These are phyloP conservation scores for Petunia secreta DNA, from an alignment of 257 asterid species.

Conservation along the genomic window DNA sequence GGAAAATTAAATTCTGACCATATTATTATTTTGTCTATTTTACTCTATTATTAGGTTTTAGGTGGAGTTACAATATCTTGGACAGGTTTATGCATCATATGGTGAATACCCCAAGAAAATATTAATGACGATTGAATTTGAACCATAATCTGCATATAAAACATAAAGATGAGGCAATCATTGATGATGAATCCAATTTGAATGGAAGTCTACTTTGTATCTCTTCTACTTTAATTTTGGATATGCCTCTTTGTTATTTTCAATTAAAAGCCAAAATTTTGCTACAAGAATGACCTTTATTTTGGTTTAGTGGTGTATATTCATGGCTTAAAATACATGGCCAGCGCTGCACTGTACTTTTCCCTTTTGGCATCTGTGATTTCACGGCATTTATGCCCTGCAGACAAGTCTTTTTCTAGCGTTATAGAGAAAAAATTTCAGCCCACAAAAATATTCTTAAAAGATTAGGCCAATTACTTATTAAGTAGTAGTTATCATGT, in stretches of 20 bases:
- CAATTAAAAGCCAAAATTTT: not conserved
- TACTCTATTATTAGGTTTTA: conserved; percentile 11
- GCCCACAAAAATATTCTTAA: too few relatives aligned
- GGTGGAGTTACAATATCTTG: not conserved
- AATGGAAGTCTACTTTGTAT: not conserved
- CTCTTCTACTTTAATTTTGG: not conserved
- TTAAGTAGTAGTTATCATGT: too few relatives aligned
- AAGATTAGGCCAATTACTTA: too few relatives aligned
- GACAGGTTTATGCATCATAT: conserved; percentile 6
- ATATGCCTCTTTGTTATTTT: not conserved
- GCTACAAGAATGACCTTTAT: not conserved
- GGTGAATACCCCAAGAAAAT: conserved; percentile 8
- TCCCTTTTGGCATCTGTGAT: too few relatives aligned
- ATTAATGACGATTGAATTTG: not conserved
- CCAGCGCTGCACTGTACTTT: too few relatives aligned
- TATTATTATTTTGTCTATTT: not conserved
- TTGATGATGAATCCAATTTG: not conserved
- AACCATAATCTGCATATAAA: not conserved
- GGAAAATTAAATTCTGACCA: not conserved
- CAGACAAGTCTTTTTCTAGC: too few relatives aligned
- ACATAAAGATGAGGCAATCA: not conserved
- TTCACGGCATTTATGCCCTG: too few relatives aligned
- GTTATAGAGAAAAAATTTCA: too few relatives aligned
- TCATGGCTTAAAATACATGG: not conserved
- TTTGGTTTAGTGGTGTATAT: not conserved